Base-by-base conservation (phyloP, 1,139 yeast species). In the Geotrichum phurueaensis region DNA sequence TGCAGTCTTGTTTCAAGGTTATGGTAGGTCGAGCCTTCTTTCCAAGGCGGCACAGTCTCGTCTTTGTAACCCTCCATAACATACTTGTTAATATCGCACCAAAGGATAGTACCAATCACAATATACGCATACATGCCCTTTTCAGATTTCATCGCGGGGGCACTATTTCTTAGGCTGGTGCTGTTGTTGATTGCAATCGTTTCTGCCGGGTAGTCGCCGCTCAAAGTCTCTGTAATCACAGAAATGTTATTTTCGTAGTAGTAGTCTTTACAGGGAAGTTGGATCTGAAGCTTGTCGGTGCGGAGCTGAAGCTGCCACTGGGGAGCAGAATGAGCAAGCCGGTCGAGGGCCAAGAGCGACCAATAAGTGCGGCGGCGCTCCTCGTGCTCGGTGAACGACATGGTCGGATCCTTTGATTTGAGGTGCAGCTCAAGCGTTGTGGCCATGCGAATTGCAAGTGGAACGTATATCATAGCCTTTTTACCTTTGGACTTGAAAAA, bases 391-490 rank as follows among this genome's bases (percentile, higher is more conserved):
- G 71, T 63, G 72, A 75, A 74, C 0, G 73, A 63, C 36, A 70
- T 65, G n/a, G 39, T 15, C 9, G 4, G 31, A 3, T 36, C 23
- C 7, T 65, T 62, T 0, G 66, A 65, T 58, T 75, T 75, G 54
- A 67, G 65, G 63, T 73, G 70, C 22, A 75, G 69, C 10, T 70
- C 71, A 50, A 75, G 64, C 20, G 72, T 70, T 7, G 72, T 65
- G 9, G 76, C 77, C 73, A 74, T 73, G 2, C 76, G 70, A 58
- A 75, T 70, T 5, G 75, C 75, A 65, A 75, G 63, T 3, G 74
- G 70, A 29, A 74, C 69, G 59, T 71, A 72, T 12, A 75, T 73
- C 70, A 75, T 73, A 15, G 75, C 73, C 53, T 70, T 68, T 43
- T 73, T 73, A 15, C 76, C 73, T 47, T 71, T 69, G 50, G 71